phyloP scores from a whole-genome alignment of 257 asterid genomes.

The Coffea canephora region DNA sequence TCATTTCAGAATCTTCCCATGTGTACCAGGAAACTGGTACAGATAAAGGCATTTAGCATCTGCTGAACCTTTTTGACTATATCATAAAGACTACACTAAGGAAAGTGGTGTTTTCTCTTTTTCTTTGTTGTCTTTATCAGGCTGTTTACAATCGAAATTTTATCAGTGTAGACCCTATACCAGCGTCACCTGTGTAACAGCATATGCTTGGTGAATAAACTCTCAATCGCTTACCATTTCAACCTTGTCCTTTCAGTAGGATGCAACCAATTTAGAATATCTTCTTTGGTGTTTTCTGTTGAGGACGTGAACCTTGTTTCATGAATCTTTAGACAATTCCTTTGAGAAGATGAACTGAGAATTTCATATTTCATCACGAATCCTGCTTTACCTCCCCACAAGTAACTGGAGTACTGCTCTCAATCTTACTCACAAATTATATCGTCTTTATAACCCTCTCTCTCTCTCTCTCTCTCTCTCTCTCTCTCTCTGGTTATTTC shows the following conservation, averaged over 20 bases:
- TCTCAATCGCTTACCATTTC: not conserved
- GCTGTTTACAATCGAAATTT: not conserved
- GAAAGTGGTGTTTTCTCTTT: not conserved
- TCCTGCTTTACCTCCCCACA: not conserved
- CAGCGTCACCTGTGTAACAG: not conserved
- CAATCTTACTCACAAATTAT: not conserved
- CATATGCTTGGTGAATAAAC: not conserved
- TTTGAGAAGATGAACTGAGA: not conserved
- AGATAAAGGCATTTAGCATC: not conserved
- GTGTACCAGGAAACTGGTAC: not conserved
- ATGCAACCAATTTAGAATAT: not conserved
- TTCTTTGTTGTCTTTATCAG: not conserved
- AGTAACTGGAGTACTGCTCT: not conserved
- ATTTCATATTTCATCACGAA: not conserved
- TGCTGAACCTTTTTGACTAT: not conserved
- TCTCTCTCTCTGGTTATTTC: not conserved
- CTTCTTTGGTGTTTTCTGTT: not conserved
- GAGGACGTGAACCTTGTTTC: not conserved
- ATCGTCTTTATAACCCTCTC: not conserved
- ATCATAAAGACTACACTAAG: not conserved
- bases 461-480: not conserved
- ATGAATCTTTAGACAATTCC: not conserved
- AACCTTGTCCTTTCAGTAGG: not conserved
- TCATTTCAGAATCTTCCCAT: not conserved
- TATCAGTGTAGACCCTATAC: not conserved